Base-by-base conservation (phyloP, 257 asterid species). In the Salvia splendens region DNA sequence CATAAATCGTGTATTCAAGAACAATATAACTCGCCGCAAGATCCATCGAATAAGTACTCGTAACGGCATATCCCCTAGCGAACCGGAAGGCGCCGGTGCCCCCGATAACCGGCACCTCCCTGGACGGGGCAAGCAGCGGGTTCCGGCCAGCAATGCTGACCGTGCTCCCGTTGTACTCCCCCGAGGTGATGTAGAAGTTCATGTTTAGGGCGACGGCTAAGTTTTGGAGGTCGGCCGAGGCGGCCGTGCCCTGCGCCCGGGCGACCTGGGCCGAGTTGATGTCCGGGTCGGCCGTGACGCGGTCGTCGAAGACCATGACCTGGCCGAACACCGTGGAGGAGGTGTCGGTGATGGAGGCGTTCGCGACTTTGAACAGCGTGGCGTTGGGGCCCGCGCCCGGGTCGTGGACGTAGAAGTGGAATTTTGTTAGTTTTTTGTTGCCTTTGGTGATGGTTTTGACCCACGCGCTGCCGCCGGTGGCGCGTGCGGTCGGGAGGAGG, bases 91-190 rank as follows among this genome's bases (percentile, higher is more conserved):
- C 55, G 3, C 55, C 55, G 12, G 55, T 50, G 3, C 55, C 55
- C 5, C 55, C 55, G 12, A 16, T 9, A 5, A 50, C 55, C 1
- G 55, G 32, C 11, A 50, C 30, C 30, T 24, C 30, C 30, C 30
- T 24, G 30, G 12, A 11, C 30, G 30, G 12, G 32, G 55, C 12
- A 3, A 3, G 5, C 11, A 50, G 11, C 32, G 1, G 2, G 6
- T 16, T 50, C 11, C 11, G 10, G 11, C 32, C 55, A 12, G 12
- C 55, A 2, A 50, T 15, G 32, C 12, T 8, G 28, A 50, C 1
- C 8, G 55, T 15, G 32, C 55, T 50, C 30, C 55, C 55, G 55
- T 50, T 50, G 55, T 50, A 50, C 55, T 50, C 8, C 55, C 55
- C 32, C 32, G 55, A 8, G 12, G 55, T 50, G 55, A 50, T 15